Evolutionary conservation across 192 early-diverging fungal species (phyloP).

Genomic region (Spinellus fusiger): DNA sequence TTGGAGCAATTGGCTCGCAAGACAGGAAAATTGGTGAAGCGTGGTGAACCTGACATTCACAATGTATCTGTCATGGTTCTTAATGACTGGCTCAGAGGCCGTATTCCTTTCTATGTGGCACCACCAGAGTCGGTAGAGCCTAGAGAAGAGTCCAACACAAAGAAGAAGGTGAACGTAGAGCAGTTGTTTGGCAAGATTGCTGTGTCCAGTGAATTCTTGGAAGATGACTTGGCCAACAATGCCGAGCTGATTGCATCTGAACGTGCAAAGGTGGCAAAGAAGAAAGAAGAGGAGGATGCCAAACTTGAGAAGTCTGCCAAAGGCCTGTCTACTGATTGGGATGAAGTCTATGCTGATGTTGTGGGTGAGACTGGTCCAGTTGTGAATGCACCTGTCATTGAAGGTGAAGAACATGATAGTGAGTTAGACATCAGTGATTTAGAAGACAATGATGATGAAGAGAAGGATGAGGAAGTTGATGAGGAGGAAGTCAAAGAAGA

Average conservation of each 20-base stretch:
- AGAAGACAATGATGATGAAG: conserved; percentile 33
- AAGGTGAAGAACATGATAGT: conserved; percentile 45
- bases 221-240: conserved; percentile 73
- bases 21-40: conserved; percentile 89
- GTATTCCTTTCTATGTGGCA: conserved; percentile 88
- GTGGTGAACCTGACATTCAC: conserved; percentile 90
- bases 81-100: conserved; percentile 97
- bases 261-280: conserved; percentile 34
- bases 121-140: conserved; percentile 55
- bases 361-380: conserved; percentile 53
- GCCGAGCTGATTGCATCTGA: conserved; percentile 46
- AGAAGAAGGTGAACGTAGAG: conserved; percentile 50
- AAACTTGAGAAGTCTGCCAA: conserved; percentile 24
- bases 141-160: conserved; percentile 4
- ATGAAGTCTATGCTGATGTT: conserved; percentile 83
- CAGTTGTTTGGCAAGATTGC: conserved; percentile 92
- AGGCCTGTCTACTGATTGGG: conserved; percentile 68
- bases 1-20: conserved; percentile 80
- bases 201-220: conserved; percentile 77
- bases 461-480: conserved; percentile 27
- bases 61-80: conserved; percentile 95
- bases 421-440: conserved; percentile 40
- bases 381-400: conserved; percentile 34
- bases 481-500: conserved; percentile 19
- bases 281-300: conserved; percentile 41